phyloP scores from a whole-genome alignment of 169 alveolate species.

The Cryptosporidium canis region DNA sequence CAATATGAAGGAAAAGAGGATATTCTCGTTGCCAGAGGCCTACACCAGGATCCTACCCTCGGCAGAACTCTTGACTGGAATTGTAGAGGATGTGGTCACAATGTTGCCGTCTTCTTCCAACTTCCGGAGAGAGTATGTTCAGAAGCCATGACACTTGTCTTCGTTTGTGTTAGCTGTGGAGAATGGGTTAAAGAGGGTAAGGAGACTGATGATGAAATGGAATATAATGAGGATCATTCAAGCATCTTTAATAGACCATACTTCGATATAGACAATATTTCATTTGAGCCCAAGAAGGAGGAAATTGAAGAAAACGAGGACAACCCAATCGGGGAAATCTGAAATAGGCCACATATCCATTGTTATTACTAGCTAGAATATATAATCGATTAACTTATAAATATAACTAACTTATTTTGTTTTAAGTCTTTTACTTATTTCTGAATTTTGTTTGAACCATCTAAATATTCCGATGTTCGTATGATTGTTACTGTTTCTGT shows the following conservation, averaged over 20 bases:
- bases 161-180: constrained; percentile 86
- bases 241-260: constrained; percentile 33
- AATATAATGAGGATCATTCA: constrained; percentile 2
- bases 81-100: constrained; percentile 84
- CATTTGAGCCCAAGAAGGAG: constrained; percentile 59
- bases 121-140: constrained; percentile 88
- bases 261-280: constrained; percentile 34
- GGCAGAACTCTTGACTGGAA: constrained; percentile 90
- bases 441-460: constrained; percentile 4
- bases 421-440: not conserved
- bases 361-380: not conserved
- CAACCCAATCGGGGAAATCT: not conserved
- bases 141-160: constrained; percentile 91
- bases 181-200: constrained; percentile 77
- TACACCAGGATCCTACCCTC: constrained; percentile 89
- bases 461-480: not conserved
- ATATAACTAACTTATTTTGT: not conserved
- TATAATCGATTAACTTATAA: not conserved
- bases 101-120: constrained; percentile 89
- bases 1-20: constrained; percentile 83
- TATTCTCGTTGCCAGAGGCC: constrained; percentile 83
- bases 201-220: constrained; percentile 66
- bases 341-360: not conserved
- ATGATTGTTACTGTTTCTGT: not conserved
- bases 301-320: not conserved